A percentile compares a stretch with the other conserved stretches of the same genome.
Conservation (phyloP, 805 yeast genomes). For the Clavispora phyllophila region DNA sequence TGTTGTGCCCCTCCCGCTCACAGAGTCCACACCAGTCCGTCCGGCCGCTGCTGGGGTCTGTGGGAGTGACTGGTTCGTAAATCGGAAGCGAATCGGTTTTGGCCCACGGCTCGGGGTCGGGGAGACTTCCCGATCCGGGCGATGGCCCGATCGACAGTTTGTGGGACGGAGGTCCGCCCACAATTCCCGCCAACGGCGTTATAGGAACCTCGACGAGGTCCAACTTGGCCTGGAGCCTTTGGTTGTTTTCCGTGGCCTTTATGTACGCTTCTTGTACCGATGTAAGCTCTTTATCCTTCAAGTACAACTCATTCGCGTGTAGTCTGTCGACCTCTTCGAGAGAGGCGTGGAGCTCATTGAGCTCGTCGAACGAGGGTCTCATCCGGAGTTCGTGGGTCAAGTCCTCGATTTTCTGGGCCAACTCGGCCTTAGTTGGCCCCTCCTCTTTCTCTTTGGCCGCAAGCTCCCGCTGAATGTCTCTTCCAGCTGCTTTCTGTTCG, state of each 20-base stretch:
- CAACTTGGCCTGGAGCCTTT: conserved; percentile 17
- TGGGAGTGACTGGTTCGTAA: conserved; percentile 41
- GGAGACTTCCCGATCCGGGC: background rate
- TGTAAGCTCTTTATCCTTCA: conserved; percentile 22
- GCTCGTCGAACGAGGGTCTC: conserved; percentile 39
- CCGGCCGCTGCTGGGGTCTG: conserved; percentile 72
- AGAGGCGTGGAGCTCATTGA: conserved; percentile 39
- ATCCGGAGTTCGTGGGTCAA: conserved; percentile 28
- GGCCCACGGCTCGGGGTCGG: conserved; percentile 1
- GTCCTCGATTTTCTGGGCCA: conserved; percentile 17
- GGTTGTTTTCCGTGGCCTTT: conserved; percentile 9
- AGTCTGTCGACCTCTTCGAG: conserved; percentile 38
- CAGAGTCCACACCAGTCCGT: conserved; percentile 89
- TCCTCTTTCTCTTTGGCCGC: no score
- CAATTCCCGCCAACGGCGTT: background rate
- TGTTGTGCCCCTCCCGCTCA: conserved; percentile 84
- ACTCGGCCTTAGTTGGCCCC: background rate
- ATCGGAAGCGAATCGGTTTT: conserved; percentile 30
- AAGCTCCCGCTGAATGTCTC: no score
- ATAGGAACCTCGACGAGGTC: background rate
- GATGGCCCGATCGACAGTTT: background rate
- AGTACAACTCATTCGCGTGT: conserved; percentile 30
- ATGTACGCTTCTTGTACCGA: conserved; percentile 10
- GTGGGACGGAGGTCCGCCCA: background rate
- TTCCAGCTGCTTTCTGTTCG: no score